These are phyloP conservation scores for Caryopteris hybrid DNA, from an alignment of 305 asterid genomes.

Conservation along the genomic window DNA sequence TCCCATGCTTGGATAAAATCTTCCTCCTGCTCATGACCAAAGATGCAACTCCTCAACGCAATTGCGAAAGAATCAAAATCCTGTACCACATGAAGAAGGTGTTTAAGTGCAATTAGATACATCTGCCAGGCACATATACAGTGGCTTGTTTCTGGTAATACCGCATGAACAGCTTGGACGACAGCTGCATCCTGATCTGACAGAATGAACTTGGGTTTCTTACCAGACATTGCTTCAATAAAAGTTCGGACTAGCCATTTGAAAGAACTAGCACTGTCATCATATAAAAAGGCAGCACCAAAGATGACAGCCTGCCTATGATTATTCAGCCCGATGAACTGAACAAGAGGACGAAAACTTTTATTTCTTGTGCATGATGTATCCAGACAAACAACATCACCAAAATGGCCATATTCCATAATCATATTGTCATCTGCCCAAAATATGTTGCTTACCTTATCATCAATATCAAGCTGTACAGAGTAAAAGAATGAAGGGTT, in stretches of 20 bases:
- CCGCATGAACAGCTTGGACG: conserved; percentile 61
- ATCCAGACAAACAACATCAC: conserved; percentile 62
- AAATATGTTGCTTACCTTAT: conserved; percentile 59
- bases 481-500: conserved; percentile 55
- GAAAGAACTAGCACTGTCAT: conserved; percentile 49
- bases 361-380: conserved; percentile 42
- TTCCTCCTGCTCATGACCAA: conserved; percentile 54
- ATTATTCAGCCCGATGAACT: conserved; percentile 50
- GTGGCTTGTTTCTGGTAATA: conserved; percentile 52
- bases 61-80: conserved; percentile 37
- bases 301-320: conserved; percentile 43
- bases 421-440: conserved; percentile 63
- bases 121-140: conserved; percentile 62
- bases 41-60: conserved; percentile 48
- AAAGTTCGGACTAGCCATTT: conserved; percentile 53
- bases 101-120: conserved; percentile 57
- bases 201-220: conserved; percentile 53
- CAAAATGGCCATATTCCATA: conserved; percentile 50
- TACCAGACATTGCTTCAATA: conserved; percentile 47
- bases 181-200: conserved; percentile 64
- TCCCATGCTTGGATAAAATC: conserved; percentile 51
- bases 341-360: conserved; percentile 46
- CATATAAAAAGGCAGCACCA: conserved; percentile 59
- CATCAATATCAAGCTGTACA: conserved; percentile 45
- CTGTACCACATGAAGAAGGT: conserved; percentile 40